Evolutionary conservation across 345 rosid species (phyloP).

Genomic region (Gossypium anomalum): DNA sequence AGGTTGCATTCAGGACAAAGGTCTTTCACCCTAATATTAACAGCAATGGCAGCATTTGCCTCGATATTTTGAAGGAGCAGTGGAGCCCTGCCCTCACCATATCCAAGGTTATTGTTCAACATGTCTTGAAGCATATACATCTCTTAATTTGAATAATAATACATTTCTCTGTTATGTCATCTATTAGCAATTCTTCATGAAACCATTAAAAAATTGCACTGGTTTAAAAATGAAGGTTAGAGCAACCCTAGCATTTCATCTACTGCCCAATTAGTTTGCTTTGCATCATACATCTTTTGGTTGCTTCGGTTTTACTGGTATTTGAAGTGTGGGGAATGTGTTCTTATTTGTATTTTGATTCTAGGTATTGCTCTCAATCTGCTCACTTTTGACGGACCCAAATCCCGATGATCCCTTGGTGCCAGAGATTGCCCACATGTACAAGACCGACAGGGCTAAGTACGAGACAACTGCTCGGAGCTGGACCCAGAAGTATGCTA

Average conservation of each 20-base stretch:
- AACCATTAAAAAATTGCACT: background rate
- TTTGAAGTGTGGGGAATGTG: background rate
- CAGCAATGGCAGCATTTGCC: conserved; percentile 96
- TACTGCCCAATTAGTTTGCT: background rate
- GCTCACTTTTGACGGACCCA: conserved; percentile 23
- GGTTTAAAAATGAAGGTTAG: background rate
- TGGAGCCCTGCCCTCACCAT: conserved; percentile 98
- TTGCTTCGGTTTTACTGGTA: background rate
- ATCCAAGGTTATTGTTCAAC: conserved; percentile 58
- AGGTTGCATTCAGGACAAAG: conserved; percentile 96
- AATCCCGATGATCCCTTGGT: conserved; percentile 22
- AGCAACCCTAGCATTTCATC: background rate
- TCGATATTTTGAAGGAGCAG: conserved; percentile 95
- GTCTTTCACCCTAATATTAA: conserved; percentile 91
- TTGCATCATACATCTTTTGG: background rate
- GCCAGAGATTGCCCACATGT: conserved; percentile 24
- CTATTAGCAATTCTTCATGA: background rate
- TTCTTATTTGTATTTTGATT: background rate
- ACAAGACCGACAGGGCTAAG: conserved; percentile 21
- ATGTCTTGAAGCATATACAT: background rate
- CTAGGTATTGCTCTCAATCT: conserved; percentile 19
- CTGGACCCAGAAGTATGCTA: conserved; percentile 26
- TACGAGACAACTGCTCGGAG: conserved; percentile 19
- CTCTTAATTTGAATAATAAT: background rate
- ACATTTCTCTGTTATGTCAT: background rate